A percentile compares a stretch with the other conserved stretches of the same genome.
Evolutionary conservation across 2,329 filamentous ascomycete species (phyloP).

Genomic region (Akanthomyces uredinophilus): DNA sequence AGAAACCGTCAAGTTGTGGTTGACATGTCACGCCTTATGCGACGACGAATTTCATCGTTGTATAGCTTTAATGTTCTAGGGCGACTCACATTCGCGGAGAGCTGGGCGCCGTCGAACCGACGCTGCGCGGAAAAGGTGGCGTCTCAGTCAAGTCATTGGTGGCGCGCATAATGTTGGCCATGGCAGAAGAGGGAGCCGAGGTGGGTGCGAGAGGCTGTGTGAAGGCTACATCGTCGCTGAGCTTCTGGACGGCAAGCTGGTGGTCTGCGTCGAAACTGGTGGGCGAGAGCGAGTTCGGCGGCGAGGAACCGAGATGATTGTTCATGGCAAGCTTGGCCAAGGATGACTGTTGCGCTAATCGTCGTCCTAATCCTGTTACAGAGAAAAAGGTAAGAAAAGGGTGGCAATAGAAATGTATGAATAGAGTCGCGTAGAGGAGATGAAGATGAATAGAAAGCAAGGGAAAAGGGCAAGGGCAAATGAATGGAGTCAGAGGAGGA

Average conservation of each 20-base stretch:
- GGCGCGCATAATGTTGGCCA: conserved; percentile 37
- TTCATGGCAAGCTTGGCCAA: conserved; percentile 43
- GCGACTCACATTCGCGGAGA: conserved; percentile 53
- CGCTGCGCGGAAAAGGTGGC: conserved; percentile 51
- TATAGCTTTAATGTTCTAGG: background rate
- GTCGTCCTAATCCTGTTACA: conserved; percentile 26
- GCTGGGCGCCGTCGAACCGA: conserved; percentile 53
- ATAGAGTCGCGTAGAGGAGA: conserved; percentile 2
- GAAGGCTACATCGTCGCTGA: conserved; percentile 27
- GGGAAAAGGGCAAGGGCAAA: background rate
- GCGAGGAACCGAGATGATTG: conserved; percentile 33
- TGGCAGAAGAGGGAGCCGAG: conserved; percentile 29
- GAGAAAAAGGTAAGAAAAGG: conserved; percentile 13
- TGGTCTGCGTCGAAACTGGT: conserved; percentile 28
- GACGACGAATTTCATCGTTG: background rate
- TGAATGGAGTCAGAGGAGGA: background rate
- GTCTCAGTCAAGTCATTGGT: conserved; percentile 46
- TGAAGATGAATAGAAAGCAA: background rate
- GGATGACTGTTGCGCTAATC: conserved; percentile 37
- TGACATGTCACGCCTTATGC: background rate
- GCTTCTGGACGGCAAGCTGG: conserved; percentile 29
- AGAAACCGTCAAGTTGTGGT: background rate
- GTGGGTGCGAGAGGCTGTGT: conserved; percentile 14
- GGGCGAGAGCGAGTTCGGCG: conserved; percentile 26
- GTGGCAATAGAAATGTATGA: conserved; percentile 10